Conservation (phyloP, 2,329 filamentous ascomycete genomes). For the Trichophyton benhamiae region DNA sequence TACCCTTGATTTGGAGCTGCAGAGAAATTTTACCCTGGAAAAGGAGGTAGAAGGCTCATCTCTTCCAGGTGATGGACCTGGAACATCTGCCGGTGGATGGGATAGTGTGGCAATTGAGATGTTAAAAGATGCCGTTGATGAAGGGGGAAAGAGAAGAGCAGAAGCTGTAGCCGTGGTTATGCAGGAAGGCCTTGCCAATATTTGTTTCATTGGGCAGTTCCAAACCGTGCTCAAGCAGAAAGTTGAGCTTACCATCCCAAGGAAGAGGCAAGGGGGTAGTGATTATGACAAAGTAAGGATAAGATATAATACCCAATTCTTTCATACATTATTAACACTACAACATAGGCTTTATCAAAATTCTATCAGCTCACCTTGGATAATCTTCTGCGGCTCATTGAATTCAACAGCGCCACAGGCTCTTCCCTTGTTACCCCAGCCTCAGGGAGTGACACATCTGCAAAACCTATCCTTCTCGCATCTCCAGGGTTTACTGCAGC, state of each 20-base stretch:
- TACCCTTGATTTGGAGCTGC: constrained; percentile 71
- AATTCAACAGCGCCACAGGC: constrained; percentile 45
- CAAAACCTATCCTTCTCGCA: constrained; percentile 62
- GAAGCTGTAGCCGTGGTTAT: constrained; percentile 85
- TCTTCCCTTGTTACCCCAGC: constrained; percentile 23
- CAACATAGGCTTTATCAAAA: constrained; percentile 49
- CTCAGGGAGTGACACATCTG: constrained; percentile 32
- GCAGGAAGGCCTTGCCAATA: constrained; percentile 55
- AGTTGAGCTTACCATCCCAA: constrained; percentile 36
- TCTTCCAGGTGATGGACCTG: constrained; percentile 19
- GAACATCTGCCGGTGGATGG: constrained; percentile 49
- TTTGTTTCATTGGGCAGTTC: constrained; percentile 40
- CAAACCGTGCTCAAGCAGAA: constrained; percentile 40
- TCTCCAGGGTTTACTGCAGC: constrained; percentile 78
- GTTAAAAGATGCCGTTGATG: constrained; percentile 64
- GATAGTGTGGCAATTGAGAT: constrained; percentile 75
- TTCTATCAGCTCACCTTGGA: constrained; percentile 71
- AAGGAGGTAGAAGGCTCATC: constrained; percentile 50
- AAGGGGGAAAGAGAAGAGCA: constrained; percentile 55
- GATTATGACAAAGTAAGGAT: constrained; percentile 37
- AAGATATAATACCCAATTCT: not conserved
- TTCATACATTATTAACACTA: not conserved
- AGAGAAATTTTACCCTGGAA: constrained; percentile 76
- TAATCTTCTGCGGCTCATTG: constrained; percentile 64
- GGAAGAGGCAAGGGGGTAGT: constrained; percentile 35